A percentile compares a stretch with the other conserved stretches of the same genome.
Conservation (phyloP, 208 protist genomes). For the Wallacemonas sp. region DNA sequence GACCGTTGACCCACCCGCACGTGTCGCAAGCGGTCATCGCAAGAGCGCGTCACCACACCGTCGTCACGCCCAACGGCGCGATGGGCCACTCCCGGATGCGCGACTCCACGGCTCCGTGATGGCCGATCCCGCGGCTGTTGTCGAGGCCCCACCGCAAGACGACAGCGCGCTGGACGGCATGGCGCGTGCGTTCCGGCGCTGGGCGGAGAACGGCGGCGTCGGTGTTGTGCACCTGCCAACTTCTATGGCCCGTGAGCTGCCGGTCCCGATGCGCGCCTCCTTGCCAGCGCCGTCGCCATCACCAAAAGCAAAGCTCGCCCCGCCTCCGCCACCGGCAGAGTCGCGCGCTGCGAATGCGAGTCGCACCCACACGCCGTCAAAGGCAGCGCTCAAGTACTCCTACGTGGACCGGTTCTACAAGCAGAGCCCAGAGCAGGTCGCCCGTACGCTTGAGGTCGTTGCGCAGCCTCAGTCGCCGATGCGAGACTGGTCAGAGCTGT, state of each 20-base stretch:
- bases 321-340: background rate
- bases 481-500: background rate
- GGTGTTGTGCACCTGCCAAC: conserved; percentile 32
- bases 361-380: background rate
- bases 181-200: conserved; percentile 10
- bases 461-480: background rate
- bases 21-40: too few relatives aligned
- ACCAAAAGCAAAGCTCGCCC: background rate
- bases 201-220: conserved; percentile 8
- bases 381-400: too few relatives aligned
- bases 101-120: background rate
- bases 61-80: background rate
- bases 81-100: background rate
- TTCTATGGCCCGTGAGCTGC: conserved; percentile 23
- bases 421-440: conserved; percentile 18
- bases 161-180: background rate
- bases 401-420: conserved; percentile 55
- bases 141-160: conserved; percentile 13
- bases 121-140: background rate
- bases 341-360: background rate
- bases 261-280: conserved; percentile 25
- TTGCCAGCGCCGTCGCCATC: conserved; percentile 1
- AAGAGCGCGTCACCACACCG: too few relatives aligned
- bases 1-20: conserved; percentile 1
- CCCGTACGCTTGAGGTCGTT: background rate